Evolutionary conservation across 2,329 filamentous ascomycete species (phyloP), one percentile per base, ranked within the genome.

Genomic region (Phoma sp.): DNA sequence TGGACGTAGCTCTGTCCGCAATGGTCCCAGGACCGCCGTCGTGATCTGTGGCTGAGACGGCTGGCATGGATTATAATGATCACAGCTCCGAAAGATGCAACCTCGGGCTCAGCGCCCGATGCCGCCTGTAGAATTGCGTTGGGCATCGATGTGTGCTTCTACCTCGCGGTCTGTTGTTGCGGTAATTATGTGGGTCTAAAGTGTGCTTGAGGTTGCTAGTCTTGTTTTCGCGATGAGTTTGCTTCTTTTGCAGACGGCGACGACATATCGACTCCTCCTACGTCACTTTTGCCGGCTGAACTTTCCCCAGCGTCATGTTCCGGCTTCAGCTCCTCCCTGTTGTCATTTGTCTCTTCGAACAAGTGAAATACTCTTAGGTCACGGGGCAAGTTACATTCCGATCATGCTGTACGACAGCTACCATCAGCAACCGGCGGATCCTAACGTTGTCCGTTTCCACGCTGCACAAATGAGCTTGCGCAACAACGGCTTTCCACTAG

Each of bases 371-470:
- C 53, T 58, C 38, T 41, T 55, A 40, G 54, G 56, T 47, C 27
- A 57, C 61, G 60, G 27, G 61, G 54, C 52, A 48, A 64, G 69
- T 71, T 71, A 72, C 72, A 69, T 71, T 70, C 66, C 65, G 61
- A 40, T 56, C 55, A 66, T 62, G 66, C 57, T 60, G 72, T 73
- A 64, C 59, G 10, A 67, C 68, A 33, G 59, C 60, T 57, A 61
- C 50, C 52, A 56, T 59, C 48, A 51, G 60, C 57, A 59, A 65
- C 53, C 57, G 49, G 66, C 58, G 59, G 27, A 59, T 49, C 49
- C 54, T 44, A 48, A 60, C 56, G 57, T 58, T 43, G 40, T 59
- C 58, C 39, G 43, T 51, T 57, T 46, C 55, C 49, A 64, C 39
- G 60, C 63, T 19, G 58, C 60, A 72, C 63, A 65, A 65, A 64